Base-by-base conservation (phyloP, 305 asterid species). In the Fraxinus ornus region DNA sequence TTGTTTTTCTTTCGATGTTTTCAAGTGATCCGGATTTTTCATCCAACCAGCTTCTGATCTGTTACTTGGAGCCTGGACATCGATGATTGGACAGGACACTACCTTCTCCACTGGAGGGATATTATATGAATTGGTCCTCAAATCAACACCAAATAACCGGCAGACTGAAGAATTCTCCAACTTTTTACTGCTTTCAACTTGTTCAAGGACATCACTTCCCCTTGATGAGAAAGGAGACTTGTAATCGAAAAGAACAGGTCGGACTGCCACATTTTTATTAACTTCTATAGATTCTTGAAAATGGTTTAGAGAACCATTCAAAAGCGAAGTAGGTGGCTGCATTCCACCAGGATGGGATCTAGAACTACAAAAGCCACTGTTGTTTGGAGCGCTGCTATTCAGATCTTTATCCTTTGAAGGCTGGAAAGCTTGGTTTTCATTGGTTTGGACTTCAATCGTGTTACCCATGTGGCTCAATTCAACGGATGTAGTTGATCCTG, bases 141-240 rank as follows among this genome's bases (percentile, higher is more conserved):
- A 89, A 83, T 94, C 97, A 78, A 94, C 64, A 44, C 97, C 98
- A 83, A 94, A 94, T 84, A 93, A 81, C 52, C 94, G 84, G 85
- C 90, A 93, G 22, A 85, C 83, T 1, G 95, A 77, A 37, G 83
- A 80, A 44, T 37, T 88, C 80, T 90, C 96, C 4, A 47, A 66
- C 81, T 70, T 89, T 72, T 85, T 89, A 35, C 83, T 39, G 66
- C 66, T 87, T 26, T 86, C 90, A 81, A 83, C 80, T 84, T 88
- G 94, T 81, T 89, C 89, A 30, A 80, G 84, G 66, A 85, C 77
- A 80, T 28, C 84, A 57, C 89, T 88, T 15, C 77, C 88, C 88
- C 88, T 88, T 33, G 91, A 87, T 13, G 92, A 86, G 85, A 88
- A 78, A 3, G 94, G 93, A 82, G 93, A 86, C 55, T 86, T 81